Evolutionary conservation across 2,329 filamentous ascomycete species (phyloP).

Genomic region (Cercospora beticola): DNA sequence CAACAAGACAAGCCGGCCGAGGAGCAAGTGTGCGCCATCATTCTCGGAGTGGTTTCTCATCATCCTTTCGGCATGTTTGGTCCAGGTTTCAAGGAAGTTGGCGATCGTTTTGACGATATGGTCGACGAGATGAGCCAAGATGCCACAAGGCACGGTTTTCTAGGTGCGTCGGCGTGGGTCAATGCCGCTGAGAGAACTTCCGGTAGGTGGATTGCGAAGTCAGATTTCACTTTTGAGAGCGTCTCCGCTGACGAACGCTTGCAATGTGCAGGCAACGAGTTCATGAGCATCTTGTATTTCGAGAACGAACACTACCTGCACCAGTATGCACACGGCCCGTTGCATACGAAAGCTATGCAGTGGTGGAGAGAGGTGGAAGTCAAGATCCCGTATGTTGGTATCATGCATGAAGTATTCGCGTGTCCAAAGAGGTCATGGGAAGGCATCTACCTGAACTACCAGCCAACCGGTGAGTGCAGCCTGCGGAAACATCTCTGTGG

Average conservation of each 20-base stretch:
- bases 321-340: constrained; percentile 18
- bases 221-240: background rate
- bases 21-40: constrained; percentile 14
- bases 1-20: constrained; percentile 13
- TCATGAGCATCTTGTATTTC: constrained; percentile 23
- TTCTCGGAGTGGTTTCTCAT: constrained; percentile 19
- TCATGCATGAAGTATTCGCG: constrained; percentile 22
- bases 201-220: background rate
- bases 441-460: constrained; percentile 21
- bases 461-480: constrained; percentile 9
- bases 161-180: constrained; percentile 5
- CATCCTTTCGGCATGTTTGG: constrained; percentile 26
- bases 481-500: background rate
- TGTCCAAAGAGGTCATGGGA: constrained; percentile 19
- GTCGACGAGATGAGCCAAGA: constrained; percentile 11
- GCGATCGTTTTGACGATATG: constrained; percentile 19
- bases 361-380: constrained; percentile 12
- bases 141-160: constrained; percentile 15
- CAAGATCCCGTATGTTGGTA: constrained; percentile 13
- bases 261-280: constrained; percentile 7
- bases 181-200: background rate
- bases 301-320: constrained; percentile 19
- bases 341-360: constrained; percentile 21
- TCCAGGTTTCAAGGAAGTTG: constrained; percentile 20
- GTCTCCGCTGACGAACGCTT: constrained; percentile 4